phyloP scores from a whole-genome alignment of 2,329 filamentous ascomycete genomes.

The Simplicillium sp. region DNA sequence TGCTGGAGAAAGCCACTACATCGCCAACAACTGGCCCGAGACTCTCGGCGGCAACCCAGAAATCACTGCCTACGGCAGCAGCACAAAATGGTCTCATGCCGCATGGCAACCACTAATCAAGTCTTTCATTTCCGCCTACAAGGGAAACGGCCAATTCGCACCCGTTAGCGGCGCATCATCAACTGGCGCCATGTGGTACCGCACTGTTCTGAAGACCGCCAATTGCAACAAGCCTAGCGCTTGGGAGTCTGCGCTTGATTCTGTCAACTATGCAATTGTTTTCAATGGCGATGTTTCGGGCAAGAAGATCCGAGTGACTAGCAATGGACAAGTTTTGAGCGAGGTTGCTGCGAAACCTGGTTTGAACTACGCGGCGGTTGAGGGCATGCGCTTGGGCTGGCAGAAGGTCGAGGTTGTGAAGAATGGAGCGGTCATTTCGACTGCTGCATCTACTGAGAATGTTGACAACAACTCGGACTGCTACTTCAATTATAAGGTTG shows the following conservation, averaged over 20 bases:
- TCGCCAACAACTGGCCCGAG: slow-evolving; percentile 9
- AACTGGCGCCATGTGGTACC: slow-evolving; percentile 10
- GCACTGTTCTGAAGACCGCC: slow-evolving; percentile 3
- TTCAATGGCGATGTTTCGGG: background rate
- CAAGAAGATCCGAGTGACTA: slow-evolving; percentile 3
- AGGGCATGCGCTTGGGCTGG: background rate
- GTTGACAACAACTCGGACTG: no score
- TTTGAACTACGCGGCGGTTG: slow-evolving; percentile 4
- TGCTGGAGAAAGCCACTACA: slow-evolving; percentile 12
- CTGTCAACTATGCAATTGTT: slow-evolving; percentile 7
- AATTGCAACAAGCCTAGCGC: slow-evolving; percentile 3
- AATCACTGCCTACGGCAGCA: slow-evolving; percentile 7
- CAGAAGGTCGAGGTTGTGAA: slow-evolving; percentile 5
- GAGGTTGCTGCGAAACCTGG: slow-evolving; percentile 1
- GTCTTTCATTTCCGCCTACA: slow-evolving; percentile 9
- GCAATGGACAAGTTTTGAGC: slow-evolving; percentile 2
- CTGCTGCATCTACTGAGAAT: background rate
- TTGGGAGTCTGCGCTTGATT: slow-evolving; percentile 4
- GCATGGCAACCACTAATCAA: slow-evolving; percentile 9
- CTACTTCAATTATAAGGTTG: no score
- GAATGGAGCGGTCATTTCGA: background rate
- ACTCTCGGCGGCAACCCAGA: slow-evolving; percentile 2
- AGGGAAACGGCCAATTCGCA: slow-evolving; percentile 4
- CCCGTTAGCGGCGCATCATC: slow-evolving; percentile 2
- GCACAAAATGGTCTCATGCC: slow-evolving; percentile 4